These are phyloP conservation scores for Penicillium paxilli DNA, from an alignment of 495 filamentous ascomycete species.

Conservation along the genomic window DNA sequence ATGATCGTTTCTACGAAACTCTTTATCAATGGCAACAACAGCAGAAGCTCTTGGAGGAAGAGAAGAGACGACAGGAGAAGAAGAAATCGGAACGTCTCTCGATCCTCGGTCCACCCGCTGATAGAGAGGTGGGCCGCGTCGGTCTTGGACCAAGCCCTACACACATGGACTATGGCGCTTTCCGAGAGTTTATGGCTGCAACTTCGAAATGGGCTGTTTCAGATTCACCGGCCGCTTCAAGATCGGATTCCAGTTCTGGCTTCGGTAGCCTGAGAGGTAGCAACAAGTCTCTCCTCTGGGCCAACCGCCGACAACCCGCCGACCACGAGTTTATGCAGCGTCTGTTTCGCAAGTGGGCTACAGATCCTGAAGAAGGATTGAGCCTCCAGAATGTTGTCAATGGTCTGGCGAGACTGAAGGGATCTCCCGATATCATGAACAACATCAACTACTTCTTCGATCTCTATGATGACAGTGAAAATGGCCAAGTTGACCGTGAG, in stretches of 20 bases:
- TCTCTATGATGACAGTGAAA: slow-evolving; percentile 88
- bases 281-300: slow-evolving; percentile 60
- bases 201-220: slow-evolving; percentile 90
- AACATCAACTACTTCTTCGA: slow-evolving; percentile 97
- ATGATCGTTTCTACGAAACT: slow-evolving; percentile 89
- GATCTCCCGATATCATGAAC: slow-evolving; percentile 92
- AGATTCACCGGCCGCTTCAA: slow-evolving; percentile 65
- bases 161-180: slow-evolving; percentile 94
- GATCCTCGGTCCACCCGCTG: slow-evolving; percentile 38
- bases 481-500: slow-evolving; percentile 94
- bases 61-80: slow-evolving; percentile 59
- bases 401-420: slow-evolving; percentile 86
- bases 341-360: slow-evolving; percentile 86
- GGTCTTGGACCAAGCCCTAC: slow-evolving; percentile 85
- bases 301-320: slow-evolving; percentile 79
- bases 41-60: slow-evolving; percentile 71
- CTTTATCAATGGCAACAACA: slow-evolving; percentile 89
- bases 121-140: slow-evolving; percentile 67
- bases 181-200: slow-evolving; percentile 86
- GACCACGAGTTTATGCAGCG: slow-evolving; percentile 95
- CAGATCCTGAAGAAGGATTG: slow-evolving; percentile 68
- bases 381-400: slow-evolving; percentile 89
- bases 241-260: slow-evolving; percentile 56
- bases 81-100: slow-evolving; percentile 54
- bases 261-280: slow-evolving; percentile 43